Evolutionary conservation across 495 filamentous ascomycete genomes (phyloP).

Genomic region (Aspergillus diversus): DNA sequence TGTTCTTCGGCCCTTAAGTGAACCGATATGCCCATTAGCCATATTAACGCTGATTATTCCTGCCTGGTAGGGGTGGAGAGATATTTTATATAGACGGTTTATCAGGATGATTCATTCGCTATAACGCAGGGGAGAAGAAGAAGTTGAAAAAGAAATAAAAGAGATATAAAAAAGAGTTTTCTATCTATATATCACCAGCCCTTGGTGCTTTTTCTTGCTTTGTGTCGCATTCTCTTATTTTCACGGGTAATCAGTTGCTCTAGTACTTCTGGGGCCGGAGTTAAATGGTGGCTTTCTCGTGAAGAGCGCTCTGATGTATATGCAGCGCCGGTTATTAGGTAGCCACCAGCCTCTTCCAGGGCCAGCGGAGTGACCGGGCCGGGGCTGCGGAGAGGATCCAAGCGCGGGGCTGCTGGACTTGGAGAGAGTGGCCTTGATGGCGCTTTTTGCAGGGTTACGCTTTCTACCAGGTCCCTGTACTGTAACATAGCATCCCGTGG

Average conservation of each 20-base stretch:
- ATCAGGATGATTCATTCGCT: background rate
- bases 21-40: too few species aligned
- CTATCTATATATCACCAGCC: constrained; percentile 33
- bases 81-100: background rate
- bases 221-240: constrained; percentile 43
- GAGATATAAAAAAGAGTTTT: background rate
- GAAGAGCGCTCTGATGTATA: constrained; percentile 26
- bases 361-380: constrained; percentile 79
- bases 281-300: constrained; percentile 27
- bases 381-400: constrained; percentile 72
- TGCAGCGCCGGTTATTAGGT: constrained; percentile 48
- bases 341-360: constrained; percentile 62
- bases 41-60: too few species aligned
- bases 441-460: constrained; percentile 26
- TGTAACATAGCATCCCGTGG: constrained; percentile 45
- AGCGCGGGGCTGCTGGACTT: constrained; percentile 62
- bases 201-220: constrained; percentile 37
- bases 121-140: background rate
- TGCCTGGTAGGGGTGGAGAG: too few species aligned
- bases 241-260: constrained; percentile 45
- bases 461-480: constrained; percentile 44
- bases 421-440: constrained; percentile 37
- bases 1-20: too few species aligned
- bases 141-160: background rate
- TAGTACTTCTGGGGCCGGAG: constrained; percentile 38